These are phyloP conservation scores for Epichloe scottii DNA, from an alignment of 2,329 filamentous ascomycete species.

Conservation along the genomic window DNA sequence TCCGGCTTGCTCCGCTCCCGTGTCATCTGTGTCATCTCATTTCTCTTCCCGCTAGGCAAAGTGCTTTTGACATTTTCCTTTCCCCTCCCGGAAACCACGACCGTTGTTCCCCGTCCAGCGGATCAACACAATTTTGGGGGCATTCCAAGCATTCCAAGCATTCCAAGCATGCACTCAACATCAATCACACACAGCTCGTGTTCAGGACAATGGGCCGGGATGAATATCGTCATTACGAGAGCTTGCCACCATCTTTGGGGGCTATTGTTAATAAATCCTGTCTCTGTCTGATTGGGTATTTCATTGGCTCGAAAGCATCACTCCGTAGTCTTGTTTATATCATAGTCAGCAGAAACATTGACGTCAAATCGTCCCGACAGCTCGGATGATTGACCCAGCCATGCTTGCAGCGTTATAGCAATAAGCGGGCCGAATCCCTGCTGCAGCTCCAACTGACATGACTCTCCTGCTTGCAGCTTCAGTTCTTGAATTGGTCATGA, in stretches of 20 bases:
- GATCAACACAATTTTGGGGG: not conserved
- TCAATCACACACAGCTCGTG: not conserved
- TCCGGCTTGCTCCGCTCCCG: conserved; percentile 1
- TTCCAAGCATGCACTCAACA: not conserved
- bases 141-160: not conserved
- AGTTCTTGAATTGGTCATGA: not conserved
- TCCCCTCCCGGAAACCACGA: not conserved
- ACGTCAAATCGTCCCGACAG: conserved; percentile 5
- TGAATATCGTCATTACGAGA: not conserved
- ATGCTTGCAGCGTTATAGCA: not conserved
- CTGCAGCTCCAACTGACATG: not conserved
- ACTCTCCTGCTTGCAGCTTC: not conserved
- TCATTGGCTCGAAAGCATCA: not conserved
- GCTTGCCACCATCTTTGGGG: not conserved
- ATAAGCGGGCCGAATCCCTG: conserved; percentile 7
- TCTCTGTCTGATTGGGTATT: too few species aligned
- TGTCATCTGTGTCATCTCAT: not conserved
- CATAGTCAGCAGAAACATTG: not conserved
- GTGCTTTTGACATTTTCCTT: not conserved
- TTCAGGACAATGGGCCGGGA: not conserved
- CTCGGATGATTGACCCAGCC: conserved; percentile 4
- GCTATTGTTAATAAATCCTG: not conserved
- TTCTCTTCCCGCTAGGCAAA: not conserved
- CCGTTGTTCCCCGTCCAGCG: not conserved
- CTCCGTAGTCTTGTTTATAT: not conserved